Evolutionary conservation across 1,139 yeast genomes (phyloP), one percentile per base, ranked within the genome.

Genomic region (Keqinozyma sinolaborantium): DNA sequence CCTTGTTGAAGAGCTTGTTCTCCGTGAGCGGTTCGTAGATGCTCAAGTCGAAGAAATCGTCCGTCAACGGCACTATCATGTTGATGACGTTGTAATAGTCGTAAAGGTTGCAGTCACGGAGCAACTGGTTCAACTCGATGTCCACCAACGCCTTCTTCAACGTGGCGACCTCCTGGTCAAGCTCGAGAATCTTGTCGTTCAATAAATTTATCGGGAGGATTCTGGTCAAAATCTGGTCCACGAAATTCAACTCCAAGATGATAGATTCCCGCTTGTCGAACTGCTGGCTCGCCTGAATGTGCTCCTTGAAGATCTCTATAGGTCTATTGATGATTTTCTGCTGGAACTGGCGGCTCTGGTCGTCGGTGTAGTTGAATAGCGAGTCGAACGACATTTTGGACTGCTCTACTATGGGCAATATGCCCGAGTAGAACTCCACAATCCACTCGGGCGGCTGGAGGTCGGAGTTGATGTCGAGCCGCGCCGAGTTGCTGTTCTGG

Each of bases 361-460:
- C 57, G 1, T 48, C 48, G 3, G 61, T 39, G 27, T 76, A 50
- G 16, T 60, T 60, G 44, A 71, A 56, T 20, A 73, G 58, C 16
- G 70, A 63, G 10, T 53, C 50, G 5, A 60, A 51, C n/a, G 60
- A 59, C 16, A 51, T 48, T 21, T 36, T 41, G 1, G 47, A 42
- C 32, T 60, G 64, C 42, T 77, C 82, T 33, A 77, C 61, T 3
- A 73, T 51, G 5, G 74, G 76, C 35, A 79, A 58, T 13, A 74
- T 56, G 20, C 70, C 78, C 1, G 72, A 52, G 41, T 75, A 64
- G 45, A 75, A 77, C 5, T 76, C 79, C 30, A 74, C 63, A 11
- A 83, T 55, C 94, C 92, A 83, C 41, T 81, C 87, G 0, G 92
- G 90, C 6, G 87, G 75, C 38, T 80, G 71, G 29, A 82, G 59